Evolutionary conservation across 352 stramenopile species (phyloP).

Genomic region (Phytophthora hibernalis): DNA sequence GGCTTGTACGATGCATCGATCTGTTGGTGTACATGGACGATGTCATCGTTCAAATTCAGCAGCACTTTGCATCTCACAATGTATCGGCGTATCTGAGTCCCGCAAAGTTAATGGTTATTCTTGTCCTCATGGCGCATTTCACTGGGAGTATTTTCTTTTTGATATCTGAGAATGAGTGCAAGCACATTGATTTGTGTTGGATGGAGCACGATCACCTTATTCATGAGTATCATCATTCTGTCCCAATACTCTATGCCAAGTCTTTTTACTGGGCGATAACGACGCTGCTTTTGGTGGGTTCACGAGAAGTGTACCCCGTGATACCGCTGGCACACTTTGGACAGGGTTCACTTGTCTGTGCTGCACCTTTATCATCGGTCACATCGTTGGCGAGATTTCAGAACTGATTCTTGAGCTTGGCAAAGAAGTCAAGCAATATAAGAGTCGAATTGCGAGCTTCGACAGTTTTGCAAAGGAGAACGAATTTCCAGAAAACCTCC

Average conservation of each 20-base stretch:
- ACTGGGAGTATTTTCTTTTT: conserved; percentile 75
- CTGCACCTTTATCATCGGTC: conserved; percentile 79
- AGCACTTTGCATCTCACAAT: conserved; percentile 68
- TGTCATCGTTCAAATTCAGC: conserved; percentile 73
- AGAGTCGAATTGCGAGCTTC: conserved; percentile 74
- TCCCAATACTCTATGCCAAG: conserved; percentile 61
- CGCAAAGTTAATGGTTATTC: conserved; percentile 70
- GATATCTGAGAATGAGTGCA: conserved; percentile 70
- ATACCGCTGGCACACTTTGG: conserved; percentile 60
- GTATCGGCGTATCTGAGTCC: conserved; percentile 76
- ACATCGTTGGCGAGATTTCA: conserved; percentile 81
- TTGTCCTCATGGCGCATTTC: conserved; percentile 65
- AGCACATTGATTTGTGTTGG: conserved; percentile 56
- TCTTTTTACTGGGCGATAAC: conserved; percentile 82
- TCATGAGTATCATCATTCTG: conserved; percentile 67
- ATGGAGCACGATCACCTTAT: conserved; percentile 68
- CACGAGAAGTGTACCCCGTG: conserved; percentile 63
- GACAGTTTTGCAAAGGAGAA: conserved; percentile 78
- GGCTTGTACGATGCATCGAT: conserved; percentile 63
- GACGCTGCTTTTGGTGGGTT: conserved; percentile 67
- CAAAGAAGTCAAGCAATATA: conserved; percentile 78
- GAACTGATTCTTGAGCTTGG: conserved; percentile 82
- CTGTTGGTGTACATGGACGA: conserved; percentile 67
- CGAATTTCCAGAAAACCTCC: conserved; percentile 47
- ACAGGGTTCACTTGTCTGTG: conserved; percentile 59